These are phyloP conservation scores for Secale cereale DNA, from an alignment of 176 grass and related monocot genomes.

Conservation along the genomic window DNA sequence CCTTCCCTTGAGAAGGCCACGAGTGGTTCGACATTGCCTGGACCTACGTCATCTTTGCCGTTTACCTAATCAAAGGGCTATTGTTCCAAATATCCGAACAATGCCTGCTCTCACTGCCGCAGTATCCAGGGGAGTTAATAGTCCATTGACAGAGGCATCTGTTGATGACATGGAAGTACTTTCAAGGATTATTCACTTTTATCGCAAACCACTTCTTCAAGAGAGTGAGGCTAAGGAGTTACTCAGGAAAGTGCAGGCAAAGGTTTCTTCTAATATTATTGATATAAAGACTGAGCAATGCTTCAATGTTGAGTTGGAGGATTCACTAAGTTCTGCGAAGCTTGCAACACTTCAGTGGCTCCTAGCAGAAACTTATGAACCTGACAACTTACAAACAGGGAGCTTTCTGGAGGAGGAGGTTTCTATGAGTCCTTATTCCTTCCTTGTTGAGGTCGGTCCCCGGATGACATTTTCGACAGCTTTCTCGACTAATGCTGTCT, in stretches of 20 bases:
- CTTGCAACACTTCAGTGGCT: slow-evolving; percentile 72
- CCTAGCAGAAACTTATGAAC: slow-evolving; percentile 80
- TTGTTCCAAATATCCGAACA: not conserved
- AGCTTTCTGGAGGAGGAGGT: slow-evolving; percentile 69
- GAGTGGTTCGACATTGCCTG: slow-evolving; percentile 29
- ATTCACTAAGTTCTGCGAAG: slow-evolving; percentile 41
- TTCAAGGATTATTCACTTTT: slow-evolving; percentile 66
- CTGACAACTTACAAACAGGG: slow-evolving; percentile 52
- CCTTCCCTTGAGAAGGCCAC: slow-evolving; percentile 12
- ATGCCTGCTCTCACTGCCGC: slow-evolving; percentile 14
- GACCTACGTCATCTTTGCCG: slow-evolving; percentile 21
- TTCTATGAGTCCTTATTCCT: slow-evolving; percentile 15
- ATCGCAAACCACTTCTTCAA: slow-evolving; percentile 71
- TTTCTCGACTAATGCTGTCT: slow-evolving; percentile 84
- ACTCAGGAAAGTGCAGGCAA: slow-evolving; percentile 65
- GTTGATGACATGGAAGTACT: not conserved
- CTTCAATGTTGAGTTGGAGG: slow-evolving; percentile 72
- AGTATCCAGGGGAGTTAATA: slow-evolving; percentile 45
- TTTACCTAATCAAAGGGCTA: slow-evolving; percentile 35
- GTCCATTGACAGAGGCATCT: slow-evolving; percentile 35
- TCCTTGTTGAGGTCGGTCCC: slow-evolving; percentile 76
- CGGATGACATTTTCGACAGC: slow-evolving; percentile 87
- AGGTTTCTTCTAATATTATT: slow-evolving; percentile 63
- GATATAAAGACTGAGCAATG: slow-evolving; percentile 73
- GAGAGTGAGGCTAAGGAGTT: slow-evolving; percentile 56